Evolutionary conservation across 2,329 filamentous ascomycete species (phyloP), one percentile per base, ranked within the genome.

Genomic region (Fusarium tanahbumbuense): DNA sequence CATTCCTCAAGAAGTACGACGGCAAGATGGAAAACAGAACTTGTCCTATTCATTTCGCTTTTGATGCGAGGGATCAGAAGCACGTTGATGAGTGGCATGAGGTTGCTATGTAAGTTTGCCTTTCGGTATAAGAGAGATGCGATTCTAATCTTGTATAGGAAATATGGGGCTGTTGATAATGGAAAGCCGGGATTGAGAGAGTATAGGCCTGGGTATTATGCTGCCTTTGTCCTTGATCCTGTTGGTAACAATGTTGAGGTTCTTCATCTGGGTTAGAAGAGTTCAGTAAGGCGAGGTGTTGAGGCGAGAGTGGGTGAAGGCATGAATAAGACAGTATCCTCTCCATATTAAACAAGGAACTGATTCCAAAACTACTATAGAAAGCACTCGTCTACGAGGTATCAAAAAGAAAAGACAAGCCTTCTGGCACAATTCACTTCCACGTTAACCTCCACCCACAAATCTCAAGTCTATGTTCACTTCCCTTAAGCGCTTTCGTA

Each of bases 181-280:
- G 86, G 86, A 6, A 74, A 79, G 18, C 85, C 86, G 0, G 86
- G 85, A 0, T 76, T 84, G 44, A 61, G 79, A 6, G 74, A 84
- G 16, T 87, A 86, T 70, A 78, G 79, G 46, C 72, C 80, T 16
- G 78, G 78, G 8, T 87, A 87, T 73, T 88, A 86, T 55, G 85
- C 74, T 3, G 83, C 85, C 1, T 88, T 84, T 76, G 78, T 87
- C 8, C 73, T 81, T 42, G 85, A 87, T 70, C 83, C 84, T 2
- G 75, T 79, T 6, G 85, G 85, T 0, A 87, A 87, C 70, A 87
- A 87, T 67, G 81, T 87, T 46, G 86, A 87, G 76, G 80, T 80
- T 54, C 78, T 85, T 27, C 70, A 76, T 45, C 18, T 75, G 49
- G 56, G 64, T 37, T 61, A 41, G 22, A 46, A 37, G 6, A 20